Conservation (phyloP, 108 stramenopile genomes). For the Thalassiosira profunda region DNA sequence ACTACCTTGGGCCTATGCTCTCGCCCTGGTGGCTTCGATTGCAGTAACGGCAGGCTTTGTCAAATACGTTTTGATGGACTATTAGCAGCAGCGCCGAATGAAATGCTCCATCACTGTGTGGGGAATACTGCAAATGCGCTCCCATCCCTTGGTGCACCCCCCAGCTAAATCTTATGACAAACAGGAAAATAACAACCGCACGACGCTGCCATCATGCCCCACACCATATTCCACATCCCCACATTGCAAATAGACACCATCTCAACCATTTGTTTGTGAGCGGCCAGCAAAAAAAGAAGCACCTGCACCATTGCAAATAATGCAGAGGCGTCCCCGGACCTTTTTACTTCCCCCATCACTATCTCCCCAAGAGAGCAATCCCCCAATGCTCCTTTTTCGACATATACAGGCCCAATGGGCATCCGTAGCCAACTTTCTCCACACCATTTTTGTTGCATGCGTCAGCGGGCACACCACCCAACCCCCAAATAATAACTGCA, state of each 20-base stretch:
- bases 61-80: constrained; percentile 60
- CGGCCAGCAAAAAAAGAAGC: too few relatives aligned
- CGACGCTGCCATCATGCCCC: neutral
- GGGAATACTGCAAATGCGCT: too few relatives aligned
- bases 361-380: neutral
- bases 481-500: neutral
- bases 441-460: too few relatives aligned
- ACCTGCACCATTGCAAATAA: too few relatives aligned
- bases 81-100: constrained; percentile 11
- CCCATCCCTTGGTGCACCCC: too few relatives aligned
- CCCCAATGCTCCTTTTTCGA: neutral
- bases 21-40: constrained; percentile 48
- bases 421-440: neutral
- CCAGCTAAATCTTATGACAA: neutral
- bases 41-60: constrained; percentile 55
- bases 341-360: too few relatives aligned
- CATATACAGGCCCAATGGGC: neutral
- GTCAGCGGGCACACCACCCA: too few relatives aligned
- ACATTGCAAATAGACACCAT: neutral
- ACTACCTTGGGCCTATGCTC: constrained; percentile 50
- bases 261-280: neutral
- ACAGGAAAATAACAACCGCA: neutral
- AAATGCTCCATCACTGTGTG: neutral
- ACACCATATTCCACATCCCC: neutral
- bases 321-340: too few relatives aligned